Base-by-base conservation (phyloP, 2,329 filamentous ascomycete species). In the Scorias spongiosa region DNA sequence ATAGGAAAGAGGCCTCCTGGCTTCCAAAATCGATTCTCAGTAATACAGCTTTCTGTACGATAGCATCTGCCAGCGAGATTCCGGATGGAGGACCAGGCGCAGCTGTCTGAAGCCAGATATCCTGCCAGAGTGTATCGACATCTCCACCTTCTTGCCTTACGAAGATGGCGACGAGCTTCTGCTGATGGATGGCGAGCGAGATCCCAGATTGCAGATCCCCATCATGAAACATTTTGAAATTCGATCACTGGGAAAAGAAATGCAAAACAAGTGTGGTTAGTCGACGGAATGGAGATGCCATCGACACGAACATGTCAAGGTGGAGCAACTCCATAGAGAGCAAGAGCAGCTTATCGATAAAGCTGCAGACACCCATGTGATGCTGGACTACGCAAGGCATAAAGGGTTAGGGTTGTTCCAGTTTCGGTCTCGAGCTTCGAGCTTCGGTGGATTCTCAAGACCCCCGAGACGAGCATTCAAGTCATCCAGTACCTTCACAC, bases 151-250 rank as follows among this genome's bases (percentile, higher is more conserved):
- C 84, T 44, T 48, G 42, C 30, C 78, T 76, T 29, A 94, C 80
- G 62, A 95, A 93, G 65, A 86, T 93, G 28, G 84, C 74, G 1
- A 95, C 83, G 14, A 82, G 71, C 63, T 89, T 93, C 46, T 76
- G 69, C 60, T 88, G 71, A 47, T 76, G 74, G 6, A 95, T 71
- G 10, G 88, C 86, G 15, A 75, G 69, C 29, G 75, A 71, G 53
- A 95, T 93, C 46, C 85, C 88, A 55, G 81, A 80, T 55, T 93
- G 83, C 15, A 95, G 65, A 48, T 77, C 78, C 14, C 87, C 88
- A 47, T 79, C 57, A 60, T 87, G 88, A 64, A 94, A 95, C 80
- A 93, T 88, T 37, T 49, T 49, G 18, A 38, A 26, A 7, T 26
- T 26, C 3, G 20, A 4, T 26, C n/a, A 37, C 15, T 3, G 15